Evolutionary conservation across 2,329 filamentous ascomycete genomes (phyloP).

Genomic region (Tympanopsis confertula): DNA sequence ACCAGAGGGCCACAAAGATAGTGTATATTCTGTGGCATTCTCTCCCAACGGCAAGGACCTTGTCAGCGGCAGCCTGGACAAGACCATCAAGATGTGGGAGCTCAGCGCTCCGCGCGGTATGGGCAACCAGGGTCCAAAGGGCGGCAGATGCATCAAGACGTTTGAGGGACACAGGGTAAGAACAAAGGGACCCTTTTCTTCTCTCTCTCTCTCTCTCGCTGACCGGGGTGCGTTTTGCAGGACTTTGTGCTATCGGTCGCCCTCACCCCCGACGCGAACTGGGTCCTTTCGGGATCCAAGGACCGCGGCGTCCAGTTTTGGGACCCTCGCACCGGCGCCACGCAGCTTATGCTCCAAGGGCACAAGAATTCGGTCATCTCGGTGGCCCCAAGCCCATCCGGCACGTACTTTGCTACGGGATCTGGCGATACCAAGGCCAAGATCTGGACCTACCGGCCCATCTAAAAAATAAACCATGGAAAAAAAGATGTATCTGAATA

Average conservation of each 20-base stretch:
- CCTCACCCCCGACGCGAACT: conserved; percentile 82
- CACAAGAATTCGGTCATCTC: conserved; percentile 99
- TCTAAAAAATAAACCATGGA: conserved; percentile 15
- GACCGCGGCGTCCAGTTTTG: conserved; percentile 97
- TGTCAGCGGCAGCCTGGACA: conserved; percentile 87
- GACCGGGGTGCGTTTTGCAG: conserved; percentile 26
- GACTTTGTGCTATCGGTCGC: conserved; percentile 96
- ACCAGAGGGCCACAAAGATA: conserved; percentile 88
- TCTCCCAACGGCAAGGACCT: conserved; percentile 85
- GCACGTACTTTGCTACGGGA: conserved; percentile 84
- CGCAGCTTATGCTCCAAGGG: conserved; percentile 95
- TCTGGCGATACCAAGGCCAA: conserved; percentile 95
- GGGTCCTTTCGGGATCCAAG: conserved; percentile 96
- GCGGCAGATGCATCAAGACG: conserved; percentile 87
- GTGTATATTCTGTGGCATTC: conserved; percentile 92
- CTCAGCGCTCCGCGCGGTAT: conserved; percentile 62
- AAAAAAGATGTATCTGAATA: conserved; percentile 2
- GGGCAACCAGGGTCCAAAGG: conserved; percentile 59
- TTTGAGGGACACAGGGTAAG: conserved; percentile 90
- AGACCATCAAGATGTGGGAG: conserved; percentile 99
- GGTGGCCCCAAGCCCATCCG: conserved; percentile 82
- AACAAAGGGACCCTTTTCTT: conserved; percentile 5
- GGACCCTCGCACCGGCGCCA: conserved; percentile 86
- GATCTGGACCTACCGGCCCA: conserved; percentile 76
- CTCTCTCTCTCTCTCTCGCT: neutral